Percentiles rank a stretch among this genome's conserved stretches.
phyloP scores from a whole-genome alignment of 495 filamentous ascomycete species.

The Penicillium canescens region DNA sequence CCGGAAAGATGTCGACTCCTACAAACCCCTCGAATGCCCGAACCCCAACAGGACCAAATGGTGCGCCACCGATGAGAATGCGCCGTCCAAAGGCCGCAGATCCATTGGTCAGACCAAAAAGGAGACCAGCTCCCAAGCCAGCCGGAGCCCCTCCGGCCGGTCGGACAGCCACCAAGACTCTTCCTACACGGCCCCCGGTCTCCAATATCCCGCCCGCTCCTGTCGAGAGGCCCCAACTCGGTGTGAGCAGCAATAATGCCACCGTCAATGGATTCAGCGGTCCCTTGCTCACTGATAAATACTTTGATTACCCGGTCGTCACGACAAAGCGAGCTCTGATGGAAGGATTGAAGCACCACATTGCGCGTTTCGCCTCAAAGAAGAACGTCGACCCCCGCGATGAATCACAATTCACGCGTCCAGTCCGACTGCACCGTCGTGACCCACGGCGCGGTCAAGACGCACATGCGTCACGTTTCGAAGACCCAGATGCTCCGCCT shows the following conservation, averaged over 20 bases:
- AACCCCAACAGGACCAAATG: constrained; percentile 33
- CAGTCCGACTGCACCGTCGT: constrained; percentile 83
- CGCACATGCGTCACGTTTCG: constrained; percentile 41
- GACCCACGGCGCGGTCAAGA: constrained; percentile 70
- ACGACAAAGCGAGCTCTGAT: constrained; percentile 78
- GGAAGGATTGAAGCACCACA: constrained; percentile 81
- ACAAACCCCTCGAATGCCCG: constrained; percentile 32
- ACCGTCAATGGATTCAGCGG: constrained; percentile 61
- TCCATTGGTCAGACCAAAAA: constrained; percentile 68
- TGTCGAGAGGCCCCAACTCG: constrained; percentile 15
- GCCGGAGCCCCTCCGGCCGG: constrained; percentile 20
- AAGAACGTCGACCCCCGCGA: constrained; percentile 69
- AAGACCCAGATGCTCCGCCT: constrained; percentile 39
- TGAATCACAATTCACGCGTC: constrained; percentile 79
- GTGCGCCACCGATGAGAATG: constrained; percentile 39
- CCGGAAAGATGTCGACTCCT: constrained; percentile 36
- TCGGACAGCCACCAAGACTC: constrained; percentile 21
- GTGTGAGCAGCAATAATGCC: constrained; percentile 36
- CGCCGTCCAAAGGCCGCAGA: constrained; percentile 58
- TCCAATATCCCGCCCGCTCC: constrained; percentile 7
- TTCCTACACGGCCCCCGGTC: constrained; percentile 24
- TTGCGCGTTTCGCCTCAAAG: constrained; percentile 72
- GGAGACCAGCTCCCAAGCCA: constrained; percentile 34
- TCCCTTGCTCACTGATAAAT: constrained; percentile 48
- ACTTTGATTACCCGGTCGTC: constrained; percentile 68